These are phyloP conservation scores for Lactarius evosmus DNA, from an alignment of 768 basidiomycete species.

Conservation along the genomic window DNA sequence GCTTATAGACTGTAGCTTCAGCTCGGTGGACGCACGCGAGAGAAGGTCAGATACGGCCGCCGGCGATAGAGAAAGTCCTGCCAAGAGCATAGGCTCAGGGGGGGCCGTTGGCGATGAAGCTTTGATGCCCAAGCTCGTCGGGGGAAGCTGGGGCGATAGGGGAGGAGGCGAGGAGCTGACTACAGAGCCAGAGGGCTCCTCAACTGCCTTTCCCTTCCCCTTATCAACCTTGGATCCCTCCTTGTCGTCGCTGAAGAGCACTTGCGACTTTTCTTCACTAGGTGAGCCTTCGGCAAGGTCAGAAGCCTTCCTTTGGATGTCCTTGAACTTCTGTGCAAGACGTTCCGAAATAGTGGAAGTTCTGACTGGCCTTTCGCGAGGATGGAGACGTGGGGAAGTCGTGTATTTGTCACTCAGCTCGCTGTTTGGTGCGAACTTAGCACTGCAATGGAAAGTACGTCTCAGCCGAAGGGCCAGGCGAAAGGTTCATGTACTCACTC, in stretches of 20 bases:
- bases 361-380: constrained; percentile 56
- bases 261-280: constrained; percentile 30
- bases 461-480: constrained; percentile 10
- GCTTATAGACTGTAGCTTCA: constrained; percentile 67
- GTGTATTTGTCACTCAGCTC: constrained; percentile 71
- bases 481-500: constrained; percentile 56
- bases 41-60: constrained; percentile 66
- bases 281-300: constrained; percentile 13
- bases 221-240: constrained; percentile 67
- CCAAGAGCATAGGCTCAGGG: constrained; percentile 62
- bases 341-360: constrained; percentile 84
- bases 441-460: constrained; percentile 44
- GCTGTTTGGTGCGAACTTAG: constrained; percentile 78
- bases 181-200: constrained; percentile 36
- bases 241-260: constrained; percentile 35
- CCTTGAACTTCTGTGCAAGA: constrained; percentile 77
- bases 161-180: constrained; percentile 55
- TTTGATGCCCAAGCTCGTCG: constrained; percentile 38
- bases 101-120: constrained; percentile 38
- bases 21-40: constrained; percentile 62
- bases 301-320: constrained; percentile 60
- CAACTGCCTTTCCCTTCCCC: constrained; percentile 69
- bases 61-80: constrained; percentile 67
- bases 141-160: constrained; percentile 59
- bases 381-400: constrained; percentile 65